Percentiles rank a stretch among this genome's conserved stretches.
Conservation (phyloP, 768 basidiomycete genomes). For the Rhodotorula sphaerocarpa region DNA sequence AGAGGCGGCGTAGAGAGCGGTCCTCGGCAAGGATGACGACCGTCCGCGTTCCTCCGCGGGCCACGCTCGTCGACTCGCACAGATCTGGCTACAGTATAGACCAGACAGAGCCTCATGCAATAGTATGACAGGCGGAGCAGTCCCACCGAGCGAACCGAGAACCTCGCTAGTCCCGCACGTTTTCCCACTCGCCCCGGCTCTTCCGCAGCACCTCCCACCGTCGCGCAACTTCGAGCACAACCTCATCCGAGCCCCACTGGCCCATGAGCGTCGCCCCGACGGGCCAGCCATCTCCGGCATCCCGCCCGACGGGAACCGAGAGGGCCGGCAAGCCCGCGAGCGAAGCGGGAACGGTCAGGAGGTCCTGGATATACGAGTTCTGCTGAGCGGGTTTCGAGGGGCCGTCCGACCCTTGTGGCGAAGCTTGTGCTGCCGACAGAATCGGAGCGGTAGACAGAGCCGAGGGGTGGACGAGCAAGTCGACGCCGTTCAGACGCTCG, state of each 20-base stretch:
- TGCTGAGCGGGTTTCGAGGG: constrained; percentile 53
- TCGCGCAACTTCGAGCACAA: constrained; percentile 17
- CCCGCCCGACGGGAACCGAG: constrained; percentile 55
- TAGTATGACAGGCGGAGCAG: too few species aligned
- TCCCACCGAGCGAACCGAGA: too few species aligned
- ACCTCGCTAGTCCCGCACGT: not conserved
- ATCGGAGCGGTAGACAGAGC: constrained; percentile 75
- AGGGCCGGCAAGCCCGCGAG: constrained; percentile 80
- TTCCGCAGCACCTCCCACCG: not conserved
- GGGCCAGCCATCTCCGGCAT: constrained; percentile 54
- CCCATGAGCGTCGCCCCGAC: constrained; percentile 35
- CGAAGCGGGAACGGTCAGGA: constrained; percentile 84
- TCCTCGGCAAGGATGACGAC: not conserved
- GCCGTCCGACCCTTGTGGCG: too few species aligned
- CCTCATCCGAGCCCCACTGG: constrained; percentile 36
- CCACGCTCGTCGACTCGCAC: too few species aligned
- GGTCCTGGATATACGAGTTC: constrained; percentile 68
- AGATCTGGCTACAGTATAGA: too few species aligned
- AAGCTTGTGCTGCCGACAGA: too few species aligned
- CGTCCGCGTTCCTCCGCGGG: too few species aligned
- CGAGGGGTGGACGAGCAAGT: constrained; percentile 77
- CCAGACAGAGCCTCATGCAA: too few species aligned
- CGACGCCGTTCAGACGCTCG: constrained; percentile 48
- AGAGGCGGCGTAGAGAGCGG: too few species aligned
- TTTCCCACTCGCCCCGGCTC: not conserved